These are phyloP conservation scores for Cyclocybe cylindracea DNA, from an alignment of 768 basidiomycete species.

Conservation along the genomic window DNA sequence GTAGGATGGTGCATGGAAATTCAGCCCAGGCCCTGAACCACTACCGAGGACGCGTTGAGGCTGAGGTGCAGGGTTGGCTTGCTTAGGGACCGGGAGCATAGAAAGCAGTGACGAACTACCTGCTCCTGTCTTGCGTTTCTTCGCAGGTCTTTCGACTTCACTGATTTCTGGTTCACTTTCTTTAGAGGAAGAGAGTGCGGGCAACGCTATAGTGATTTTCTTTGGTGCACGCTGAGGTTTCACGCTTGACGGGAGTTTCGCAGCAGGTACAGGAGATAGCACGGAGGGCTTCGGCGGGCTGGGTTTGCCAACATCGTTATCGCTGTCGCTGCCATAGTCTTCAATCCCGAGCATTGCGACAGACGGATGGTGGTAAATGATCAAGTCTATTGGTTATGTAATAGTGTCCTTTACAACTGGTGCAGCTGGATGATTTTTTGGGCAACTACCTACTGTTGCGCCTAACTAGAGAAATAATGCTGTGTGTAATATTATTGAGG, in stretches of 20 bases:
- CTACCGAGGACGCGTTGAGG: slow-evolving; percentile 65
- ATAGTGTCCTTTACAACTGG: not conserved
- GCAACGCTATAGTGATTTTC: slow-evolving; percentile 64
- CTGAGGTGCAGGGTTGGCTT: slow-evolving; percentile 40
- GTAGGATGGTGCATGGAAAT: slow-evolving; percentile 45
- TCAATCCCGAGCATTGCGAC: slow-evolving; percentile 70
- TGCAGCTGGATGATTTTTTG: no score
- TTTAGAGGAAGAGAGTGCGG: slow-evolving; percentile 35
- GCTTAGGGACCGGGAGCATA: slow-evolving; percentile 79
- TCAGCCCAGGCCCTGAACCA: slow-evolving; percentile 60
- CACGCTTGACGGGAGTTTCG: slow-evolving; percentile 14
- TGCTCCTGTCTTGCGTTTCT: slow-evolving; percentile 63
- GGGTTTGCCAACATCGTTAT: slow-evolving; percentile 23
- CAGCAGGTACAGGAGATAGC: not conserved
- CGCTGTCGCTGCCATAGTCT: slow-evolving; percentile 75
- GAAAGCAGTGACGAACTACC: slow-evolving; percentile 66
- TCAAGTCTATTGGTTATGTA: slow-evolving; percentile 1
- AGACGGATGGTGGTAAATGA: not conserved
- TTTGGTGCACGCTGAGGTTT: slow-evolving; percentile 50
- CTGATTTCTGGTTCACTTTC: slow-evolving; percentile 39
- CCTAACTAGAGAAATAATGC: slow-evolving; percentile 3
- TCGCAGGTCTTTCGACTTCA: slow-evolving; percentile 44
- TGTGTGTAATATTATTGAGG: slow-evolving; percentile 14
- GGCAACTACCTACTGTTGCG: no score
- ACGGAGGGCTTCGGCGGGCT: slow-evolving; percentile 25